Conservation (phyloP, 1,284 basidiomycete species). For the Coniferiporia weirii region DNA sequence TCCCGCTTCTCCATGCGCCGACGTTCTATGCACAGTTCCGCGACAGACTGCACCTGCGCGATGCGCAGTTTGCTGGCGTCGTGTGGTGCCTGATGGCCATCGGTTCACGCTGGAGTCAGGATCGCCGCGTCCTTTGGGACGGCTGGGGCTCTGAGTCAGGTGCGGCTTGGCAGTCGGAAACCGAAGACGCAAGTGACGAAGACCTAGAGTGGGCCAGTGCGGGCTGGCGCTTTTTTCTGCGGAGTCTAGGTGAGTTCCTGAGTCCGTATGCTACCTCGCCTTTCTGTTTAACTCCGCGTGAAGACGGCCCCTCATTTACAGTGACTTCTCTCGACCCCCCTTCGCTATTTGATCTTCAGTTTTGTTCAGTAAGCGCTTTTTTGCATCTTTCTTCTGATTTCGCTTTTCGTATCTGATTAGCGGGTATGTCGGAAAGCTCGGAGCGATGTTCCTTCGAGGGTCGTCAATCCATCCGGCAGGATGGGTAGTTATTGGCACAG, state of each 20-base stretch:
- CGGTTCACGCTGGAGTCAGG: conserved; percentile 42
- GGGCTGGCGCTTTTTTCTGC: conserved; percentile 35
- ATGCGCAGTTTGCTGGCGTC: conserved; percentile 43
- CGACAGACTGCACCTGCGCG: conserved; percentile 36
- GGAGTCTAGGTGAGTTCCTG: conserved; percentile 26
- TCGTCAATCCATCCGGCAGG: conserved; percentile 30
- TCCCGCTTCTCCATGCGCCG: conserved; percentile 45
- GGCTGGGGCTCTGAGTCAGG: conserved; percentile 28
- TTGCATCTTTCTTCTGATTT: background rate
- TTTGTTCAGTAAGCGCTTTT: conserved; percentile 33
- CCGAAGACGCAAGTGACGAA: conserved; percentile 18
- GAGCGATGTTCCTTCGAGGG: conserved; percentile 17
- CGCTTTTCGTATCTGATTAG: conserved; percentile 30
- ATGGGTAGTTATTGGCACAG: conserved; percentile 42
- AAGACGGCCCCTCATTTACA: conserved; percentile 12
- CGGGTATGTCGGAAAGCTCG: conserved; percentile 17
- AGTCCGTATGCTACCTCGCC: background rate
- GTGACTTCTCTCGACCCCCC: conserved; percentile 29
- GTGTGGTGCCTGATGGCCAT: conserved; percentile 47
- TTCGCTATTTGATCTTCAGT: conserved; percentile 35
- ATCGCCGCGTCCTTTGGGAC: conserved; percentile 40
- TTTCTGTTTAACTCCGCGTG: background rate
- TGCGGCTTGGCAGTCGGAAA: conserved; percentile 26
- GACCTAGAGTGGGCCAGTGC: conserved; percentile 17
- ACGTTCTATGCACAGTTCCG: conserved; percentile 43